Evolutionary conservation across 2,329 filamentous ascomycete species (phyloP).

Genomic region (Dryadomyces sulphureus): DNA sequence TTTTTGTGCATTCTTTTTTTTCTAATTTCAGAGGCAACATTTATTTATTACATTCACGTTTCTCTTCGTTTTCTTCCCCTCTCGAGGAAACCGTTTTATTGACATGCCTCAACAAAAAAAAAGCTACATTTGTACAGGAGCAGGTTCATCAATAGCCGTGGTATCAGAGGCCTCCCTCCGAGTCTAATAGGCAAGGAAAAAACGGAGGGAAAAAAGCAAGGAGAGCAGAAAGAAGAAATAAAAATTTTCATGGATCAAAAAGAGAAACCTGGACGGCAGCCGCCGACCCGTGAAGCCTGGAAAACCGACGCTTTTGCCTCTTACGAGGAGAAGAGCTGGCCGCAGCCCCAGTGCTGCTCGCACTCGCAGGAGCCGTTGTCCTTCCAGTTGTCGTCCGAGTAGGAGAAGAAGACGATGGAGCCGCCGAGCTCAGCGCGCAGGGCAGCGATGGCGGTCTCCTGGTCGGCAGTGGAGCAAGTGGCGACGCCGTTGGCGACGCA

Average conservation of each 20-base stretch:
- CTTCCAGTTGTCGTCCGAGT: constrained; percentile 74
- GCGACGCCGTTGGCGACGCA: constrained; percentile 60
- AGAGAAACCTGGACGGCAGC: too few species aligned
- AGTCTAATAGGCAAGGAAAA: neutral
- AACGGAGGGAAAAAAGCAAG: neutral
- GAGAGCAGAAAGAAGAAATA: neutral
- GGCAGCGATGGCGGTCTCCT: constrained; percentile 55
- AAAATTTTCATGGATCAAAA: too few species aligned
- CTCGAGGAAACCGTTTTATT: too few species aligned
- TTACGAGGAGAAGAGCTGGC: constrained; percentile 23
- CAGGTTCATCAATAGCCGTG: too few species aligned
- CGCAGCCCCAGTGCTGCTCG: constrained; percentile 70
- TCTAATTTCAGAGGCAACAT: neutral
- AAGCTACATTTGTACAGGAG: too few species aligned
- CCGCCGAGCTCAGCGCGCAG: constrained; percentile 53
- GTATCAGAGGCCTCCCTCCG: neutral
- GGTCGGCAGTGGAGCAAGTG: constrained; percentile 50
- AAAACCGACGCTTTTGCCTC: too few species aligned
- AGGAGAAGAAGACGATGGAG: constrained; percentile 70
- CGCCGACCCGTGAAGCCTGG: too few species aligned
- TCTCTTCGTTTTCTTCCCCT: neutral
- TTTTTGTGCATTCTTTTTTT: neutral
- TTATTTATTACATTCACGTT: neutral
- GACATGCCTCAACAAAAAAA: too few species aligned
- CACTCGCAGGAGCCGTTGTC: constrained; percentile 48